phyloP scores from a whole-genome alignment of 257 asterid genomes.

The Solanum arcanum region DNA sequence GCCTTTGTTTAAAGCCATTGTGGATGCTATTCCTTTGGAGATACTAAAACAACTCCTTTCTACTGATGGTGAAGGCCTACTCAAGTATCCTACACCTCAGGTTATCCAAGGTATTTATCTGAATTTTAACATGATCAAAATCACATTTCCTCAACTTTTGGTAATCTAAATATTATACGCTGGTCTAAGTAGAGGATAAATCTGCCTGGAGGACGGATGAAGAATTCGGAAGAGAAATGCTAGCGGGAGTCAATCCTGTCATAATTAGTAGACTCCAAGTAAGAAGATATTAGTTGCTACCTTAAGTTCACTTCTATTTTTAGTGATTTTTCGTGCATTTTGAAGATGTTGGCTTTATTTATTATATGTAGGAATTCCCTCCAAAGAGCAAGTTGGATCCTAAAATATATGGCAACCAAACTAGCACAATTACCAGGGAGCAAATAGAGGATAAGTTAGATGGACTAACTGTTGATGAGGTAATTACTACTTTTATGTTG shows the following conservation, averaged over 20 bases:
- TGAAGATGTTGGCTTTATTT: background rate
- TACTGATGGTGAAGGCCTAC: slow-evolving; percentile 6
- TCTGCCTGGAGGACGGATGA: slow-evolving; percentile 22
- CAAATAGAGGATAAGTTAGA: slow-evolving; percentile 4
- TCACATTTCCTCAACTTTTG: background rate
- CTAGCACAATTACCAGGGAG: slow-evolving; percentile 5
- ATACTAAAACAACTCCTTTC: slow-evolving; percentile 2
- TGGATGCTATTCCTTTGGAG: slow-evolving; percentile 1
- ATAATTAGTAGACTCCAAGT: slow-evolving; percentile 12
- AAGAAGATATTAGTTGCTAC: background rate
- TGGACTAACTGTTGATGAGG: slow-evolving; percentile 8
- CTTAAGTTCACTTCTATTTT: background rate
- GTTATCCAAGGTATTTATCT: slow-evolving; percentile 6
- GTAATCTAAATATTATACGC: background rate
- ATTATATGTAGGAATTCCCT: slow-evolving; percentile 8
- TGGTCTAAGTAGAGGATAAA: slow-evolving; percentile 9
- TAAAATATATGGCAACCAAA: slow-evolving; percentile 7
- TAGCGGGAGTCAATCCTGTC: slow-evolving; percentile 20
- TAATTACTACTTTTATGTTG: background rate
- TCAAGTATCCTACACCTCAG: slow-evolving; percentile 13
- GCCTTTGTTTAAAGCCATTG: background rate
- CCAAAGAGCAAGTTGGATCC: slow-evolving; percentile 11
- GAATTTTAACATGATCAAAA: background rate
- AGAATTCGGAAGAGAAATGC: slow-evolving; percentile 18
- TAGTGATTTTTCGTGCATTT: background rate